Evolutionary conservation across 345 rosid species (phyloP).

Genomic region (Eucalyptus globulus): DNA sequence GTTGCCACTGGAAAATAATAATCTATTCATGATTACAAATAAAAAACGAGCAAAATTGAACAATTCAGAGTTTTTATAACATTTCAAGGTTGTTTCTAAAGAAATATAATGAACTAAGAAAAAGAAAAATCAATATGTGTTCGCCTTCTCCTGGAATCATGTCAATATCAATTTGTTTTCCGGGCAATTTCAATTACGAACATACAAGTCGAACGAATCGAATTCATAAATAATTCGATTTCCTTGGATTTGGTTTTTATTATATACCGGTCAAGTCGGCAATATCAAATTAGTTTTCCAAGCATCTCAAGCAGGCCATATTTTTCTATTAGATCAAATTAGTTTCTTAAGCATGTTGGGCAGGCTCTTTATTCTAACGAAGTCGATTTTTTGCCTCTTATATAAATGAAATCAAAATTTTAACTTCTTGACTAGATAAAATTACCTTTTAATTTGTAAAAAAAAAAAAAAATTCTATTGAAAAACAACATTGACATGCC

Average conservation of each 20-base stretch:
- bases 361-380: not conserved
- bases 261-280: not conserved
- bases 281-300: not conserved
- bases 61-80: not conserved
- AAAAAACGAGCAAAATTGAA: not conserved
- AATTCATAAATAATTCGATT: not conserved
- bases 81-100: not conserved
- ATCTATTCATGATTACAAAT: not conserved
- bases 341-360: not conserved
- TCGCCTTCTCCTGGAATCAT: not conserved
- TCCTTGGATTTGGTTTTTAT: not conserved
- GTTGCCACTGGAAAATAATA: not conserved
- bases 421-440: not conserved
- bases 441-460: not conserved
- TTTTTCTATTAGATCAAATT: not conserved
- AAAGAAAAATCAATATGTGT: not conserved
- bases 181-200: accelerated
- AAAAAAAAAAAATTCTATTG: not conserved
- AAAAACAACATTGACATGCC: not conserved
- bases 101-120: not conserved
- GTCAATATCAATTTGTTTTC: not conserved
- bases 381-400: not conserved
- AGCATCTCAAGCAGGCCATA: accelerated
- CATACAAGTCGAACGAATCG: not conserved
- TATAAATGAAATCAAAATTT: not conserved